These are phyloP conservation scores for Epichloe glyceriae DNA, from an alignment of 2,329 filamentous ascomycete species.

Conservation along the genomic window DNA sequence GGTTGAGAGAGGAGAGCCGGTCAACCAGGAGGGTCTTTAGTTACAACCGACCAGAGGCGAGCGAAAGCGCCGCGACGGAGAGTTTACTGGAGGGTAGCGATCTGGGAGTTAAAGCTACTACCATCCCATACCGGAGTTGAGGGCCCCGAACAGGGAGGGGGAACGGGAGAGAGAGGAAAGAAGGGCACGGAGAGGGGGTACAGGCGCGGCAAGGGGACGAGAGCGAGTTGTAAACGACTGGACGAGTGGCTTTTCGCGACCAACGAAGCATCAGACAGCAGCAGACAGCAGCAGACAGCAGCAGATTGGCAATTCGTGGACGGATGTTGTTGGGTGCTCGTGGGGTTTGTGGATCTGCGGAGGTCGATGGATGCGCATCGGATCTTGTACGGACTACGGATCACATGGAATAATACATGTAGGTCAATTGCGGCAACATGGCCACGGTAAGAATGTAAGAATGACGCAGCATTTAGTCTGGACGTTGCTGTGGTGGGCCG, in stretches of 20 bases:
- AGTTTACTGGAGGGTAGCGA: slow-evolving; percentile 28
- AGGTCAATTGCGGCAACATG: too few relatives aligned
- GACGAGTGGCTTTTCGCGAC: neutral
- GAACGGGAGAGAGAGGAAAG: slow-evolving; percentile 21
- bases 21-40: slow-evolving; percentile 36
- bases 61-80: slow-evolving; percentile 21
- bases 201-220: slow-evolving; percentile 21
- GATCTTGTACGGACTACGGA: too few relatives aligned
- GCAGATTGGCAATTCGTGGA: neutral
- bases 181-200: slow-evolving; percentile 22
- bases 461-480: too few relatives aligned
- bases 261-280: neutral
- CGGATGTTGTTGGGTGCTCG: too few relatives aligned
- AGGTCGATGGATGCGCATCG: too few relatives aligned
- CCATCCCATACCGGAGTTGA: slow-evolving; percentile 41
- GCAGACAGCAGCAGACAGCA: neutral
- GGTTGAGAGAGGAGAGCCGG: slow-evolving; percentile 41
- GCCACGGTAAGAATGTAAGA: too few relatives aligned
- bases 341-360: too few relatives aligned
- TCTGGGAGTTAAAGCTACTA: slow-evolving; percentile 42
- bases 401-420: too few relatives aligned
- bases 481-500: too few relatives aligned
- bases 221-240: slow-evolving; percentile 7
- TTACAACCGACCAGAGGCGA: slow-evolving; percentile 32
- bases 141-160: slow-evolving; percentile 15